phyloP scores from a whole-genome alignment of 2,329 filamentous ascomycete genomes.

The Nigrograna mackinnonii region DNA sequence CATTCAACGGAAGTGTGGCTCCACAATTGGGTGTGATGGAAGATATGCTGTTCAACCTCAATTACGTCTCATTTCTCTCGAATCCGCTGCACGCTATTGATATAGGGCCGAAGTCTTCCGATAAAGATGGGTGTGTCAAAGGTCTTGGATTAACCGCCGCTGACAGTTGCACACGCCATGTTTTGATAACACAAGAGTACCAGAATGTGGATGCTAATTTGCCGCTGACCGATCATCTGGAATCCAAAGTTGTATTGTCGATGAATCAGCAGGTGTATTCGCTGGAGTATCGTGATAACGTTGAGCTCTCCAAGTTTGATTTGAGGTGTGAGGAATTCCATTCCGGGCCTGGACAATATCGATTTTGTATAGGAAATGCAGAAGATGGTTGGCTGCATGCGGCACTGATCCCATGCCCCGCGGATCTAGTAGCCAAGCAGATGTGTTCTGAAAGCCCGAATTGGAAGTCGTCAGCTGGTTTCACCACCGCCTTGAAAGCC shows the following conservation, averaged over 20 bases:
- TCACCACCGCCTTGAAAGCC: conserved; percentile 11
- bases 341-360: conserved; percentile 12
- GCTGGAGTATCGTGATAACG: conserved; percentile 14
- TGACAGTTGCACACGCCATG: conserved; percentile 9
- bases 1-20: conserved; percentile 16
- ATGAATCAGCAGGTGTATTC: conserved; percentile 12
- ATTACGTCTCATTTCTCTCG: conserved; percentile 13
- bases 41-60: conserved; percentile 16
- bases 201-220: conserved; percentile 13
- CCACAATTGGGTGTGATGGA: conserved; percentile 14
- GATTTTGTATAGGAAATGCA: conserved; percentile 6
- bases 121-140: conserved; percentile 5
- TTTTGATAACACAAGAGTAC: conserved; percentile 13
- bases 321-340: conserved; percentile 6
- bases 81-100: conserved; percentile 15
- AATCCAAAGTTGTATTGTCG: conserved; percentile 10
- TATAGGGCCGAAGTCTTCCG: conserved; percentile 6
- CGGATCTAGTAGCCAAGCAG: conserved; percentile 1
- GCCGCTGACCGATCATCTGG: conserved; percentile 1
- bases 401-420: conserved; percentile 10
- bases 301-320: conserved; percentile 1
- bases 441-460: conserved; percentile 3
- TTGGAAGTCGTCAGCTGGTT: conserved; percentile 9
- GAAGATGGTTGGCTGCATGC: conserved; percentile 9
- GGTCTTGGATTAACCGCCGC: conserved; percentile 5